phyloP scores from a whole-genome alignment of 2,329 filamentous ascomycete genomes.

The Diaporthe citrichinensis region DNA sequence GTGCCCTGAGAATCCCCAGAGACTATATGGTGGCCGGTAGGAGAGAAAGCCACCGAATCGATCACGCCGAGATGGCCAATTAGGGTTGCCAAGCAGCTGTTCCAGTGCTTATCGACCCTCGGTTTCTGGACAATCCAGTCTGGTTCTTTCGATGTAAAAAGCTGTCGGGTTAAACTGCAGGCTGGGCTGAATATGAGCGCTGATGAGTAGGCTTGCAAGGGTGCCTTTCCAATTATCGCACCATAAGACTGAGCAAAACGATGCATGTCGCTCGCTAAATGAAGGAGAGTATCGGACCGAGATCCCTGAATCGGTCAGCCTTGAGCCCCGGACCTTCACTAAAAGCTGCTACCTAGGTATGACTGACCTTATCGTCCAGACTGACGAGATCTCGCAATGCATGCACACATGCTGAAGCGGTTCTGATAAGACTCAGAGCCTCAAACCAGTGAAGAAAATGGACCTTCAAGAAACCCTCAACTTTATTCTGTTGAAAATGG shows the following conservation, averaged over 20 bases:
- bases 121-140: conserved; percentile 37
- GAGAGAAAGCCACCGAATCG: conserved; percentile 21
- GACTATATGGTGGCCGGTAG: conserved; percentile 17
- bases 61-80: conserved; percentile 11
- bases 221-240: conserved; percentile 35
- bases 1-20: not conserved
- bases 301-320: no score
- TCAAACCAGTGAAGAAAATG: not conserved
- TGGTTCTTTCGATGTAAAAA: conserved; percentile 36
- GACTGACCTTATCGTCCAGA: no score
- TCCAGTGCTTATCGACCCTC: not conserved
- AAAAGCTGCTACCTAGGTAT: not conserved
- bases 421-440: not conserved
- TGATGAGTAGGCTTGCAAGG: conserved; percentile 42
- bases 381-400: not conserved
- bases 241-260: not conserved
- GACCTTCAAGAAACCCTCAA: not conserved
- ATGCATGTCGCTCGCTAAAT: not conserved
- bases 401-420: not conserved
- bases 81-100: conserved; percentile 11
- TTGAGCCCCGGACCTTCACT: no score
- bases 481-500: not conserved
- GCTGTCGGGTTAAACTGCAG: conserved; percentile 25
- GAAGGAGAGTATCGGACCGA: fast-evolving
- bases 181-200: conserved; percentile 42